Percentiles rank a stretch among this genome's conserved stretches.
Conservation (phyloP, 148 eudicot species). For the Silene conica region DNA sequence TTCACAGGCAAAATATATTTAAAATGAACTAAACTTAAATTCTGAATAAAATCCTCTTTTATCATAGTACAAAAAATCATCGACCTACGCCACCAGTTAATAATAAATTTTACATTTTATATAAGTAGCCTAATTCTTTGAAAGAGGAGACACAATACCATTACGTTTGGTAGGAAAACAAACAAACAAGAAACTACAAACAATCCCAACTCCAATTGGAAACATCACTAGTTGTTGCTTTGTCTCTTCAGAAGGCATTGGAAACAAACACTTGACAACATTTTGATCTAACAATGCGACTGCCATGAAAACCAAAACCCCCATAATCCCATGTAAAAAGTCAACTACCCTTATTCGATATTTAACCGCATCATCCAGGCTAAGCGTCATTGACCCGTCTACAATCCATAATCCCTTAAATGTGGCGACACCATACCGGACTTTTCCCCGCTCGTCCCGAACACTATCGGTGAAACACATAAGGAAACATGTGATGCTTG, state of each 20-base stretch:
- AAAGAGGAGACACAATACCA: constrained; percentile 56
- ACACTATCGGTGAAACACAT: constrained; percentile 64
- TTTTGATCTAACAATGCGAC: constrained; percentile 62
- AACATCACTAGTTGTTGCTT: constrained; percentile 34
- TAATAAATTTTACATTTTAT: background rate
- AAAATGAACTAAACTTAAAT: too few relatives aligned
- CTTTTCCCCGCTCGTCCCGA: constrained; percentile 53
- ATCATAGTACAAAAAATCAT: too few relatives aligned
- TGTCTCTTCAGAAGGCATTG: constrained; percentile 45
- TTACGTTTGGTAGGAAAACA: constrained; percentile 66
- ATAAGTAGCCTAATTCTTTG: constrained; percentile 22
- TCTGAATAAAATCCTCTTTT: too few relatives aligned
- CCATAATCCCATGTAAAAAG: constrained; percentile 53
- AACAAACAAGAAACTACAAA: constrained; percentile 57
- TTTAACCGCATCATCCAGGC: constrained; percentile 29
- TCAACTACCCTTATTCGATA: constrained; percentile 52
- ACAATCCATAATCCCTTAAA: constrained; percentile 54
- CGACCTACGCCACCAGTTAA: too few relatives aligned
- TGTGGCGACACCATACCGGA: constrained; percentile 73
- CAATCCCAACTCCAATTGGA: constrained; percentile 54
- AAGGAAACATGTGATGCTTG: constrained; percentile 44
- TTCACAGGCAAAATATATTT: too few relatives aligned
- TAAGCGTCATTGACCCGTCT: constrained; percentile 37
- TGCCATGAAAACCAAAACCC: constrained; percentile 43
- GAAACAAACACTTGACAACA: constrained; percentile 62